Evolutionary conservation across 331 rosid species (phyloP), one percentile per base, ranked within the genome.

Genomic region (Cydonia oblonga): DNA sequence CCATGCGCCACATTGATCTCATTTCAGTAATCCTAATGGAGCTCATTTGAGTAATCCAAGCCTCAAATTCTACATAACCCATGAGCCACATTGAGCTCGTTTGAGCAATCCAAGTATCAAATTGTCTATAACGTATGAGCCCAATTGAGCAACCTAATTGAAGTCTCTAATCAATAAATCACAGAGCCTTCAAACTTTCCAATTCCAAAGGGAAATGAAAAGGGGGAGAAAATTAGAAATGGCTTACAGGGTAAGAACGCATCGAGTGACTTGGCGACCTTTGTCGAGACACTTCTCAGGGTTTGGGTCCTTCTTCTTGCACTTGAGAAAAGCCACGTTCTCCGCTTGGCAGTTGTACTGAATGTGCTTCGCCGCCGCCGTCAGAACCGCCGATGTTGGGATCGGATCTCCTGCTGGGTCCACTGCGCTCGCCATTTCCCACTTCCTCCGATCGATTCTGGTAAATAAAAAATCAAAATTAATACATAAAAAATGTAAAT

Each of bases 231-330:
- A 66, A 30, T 22, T 49, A 10, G 22, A 15, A 23, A 7, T 30
- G 28, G 9, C 88, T 83, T 80, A 95, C 99, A 95, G 89, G 83
- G 86, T 74, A 68, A 91, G 97, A 74, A 87, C 96, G 75, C 99
- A 95, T 62, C 96, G 96, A 23, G 96, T 95, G 76, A 91, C 96
- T 30, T 95, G 87, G 22, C 86, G 96, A 42, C 99, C 99, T 68
- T 88, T 86, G 9, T 88, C 92, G 42, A 95, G 96, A 40, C 99
- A 95, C 71, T 91, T 95, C 79, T 95, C 99, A 9, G 99, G 99
- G 79, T 95, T 89, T 2, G 80, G 87, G 75, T 95, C 99, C 77
- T 87, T 86, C 93, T 85, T 87, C 91, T 95, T 95, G 82, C 99
- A 95, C 84, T 86, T 90, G 60, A 91, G 87, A 53, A 89, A 95